Evolutionary conservation across 176 grass and related monocot genomes (phyloP), one percentile per base, ranked within the genome.

Genomic region (Leersia perrieri): DNA sequence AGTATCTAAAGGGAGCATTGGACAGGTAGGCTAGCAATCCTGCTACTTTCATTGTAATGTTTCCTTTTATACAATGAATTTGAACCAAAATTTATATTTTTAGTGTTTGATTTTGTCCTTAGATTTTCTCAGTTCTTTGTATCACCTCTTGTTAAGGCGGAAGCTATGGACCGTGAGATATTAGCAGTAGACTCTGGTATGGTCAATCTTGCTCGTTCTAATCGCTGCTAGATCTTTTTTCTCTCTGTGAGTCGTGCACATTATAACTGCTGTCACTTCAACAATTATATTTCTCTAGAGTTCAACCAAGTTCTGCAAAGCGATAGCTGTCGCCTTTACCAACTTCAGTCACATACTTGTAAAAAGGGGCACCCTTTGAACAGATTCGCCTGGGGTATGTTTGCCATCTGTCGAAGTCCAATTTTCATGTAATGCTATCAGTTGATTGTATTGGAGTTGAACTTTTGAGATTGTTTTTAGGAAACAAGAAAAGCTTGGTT

Each of bases 81-180:
- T 39, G 30, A 79, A 20, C 75, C 55, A 33, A 65, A 35, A 35
- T 81, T 84, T 76, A 60, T 64, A 80, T 49, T 22, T 81, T 65
- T 84, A 18, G 44, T 87, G 40, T 82, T 70, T 91, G 39, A 74
- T 81, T 88, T 23, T 70, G 72, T 87, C 57, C 60, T 89, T 89
- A 98, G 95, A 83, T 98, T 98, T 89, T 94, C 88, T 79, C 92
- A 98, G 63, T 94, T 98, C 83, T 98, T 98, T 87, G 84, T 98
- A 83, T 98, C 95, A 53, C 95, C 95, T 30, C 90, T 98, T 87
- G 83, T 98, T 79, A 98, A 98, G 77, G 83, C 88, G 39, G 95
- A 98, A 75, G 95, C 95, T 78, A 94, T 98, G 92, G 95, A 94
- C 42, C 95, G 95, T 64, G 95, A 98, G 66, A 87, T 98, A 65